phyloP scores from a whole-genome alignment of 257 asterid species.

The Scutellaria galericulata region DNA sequence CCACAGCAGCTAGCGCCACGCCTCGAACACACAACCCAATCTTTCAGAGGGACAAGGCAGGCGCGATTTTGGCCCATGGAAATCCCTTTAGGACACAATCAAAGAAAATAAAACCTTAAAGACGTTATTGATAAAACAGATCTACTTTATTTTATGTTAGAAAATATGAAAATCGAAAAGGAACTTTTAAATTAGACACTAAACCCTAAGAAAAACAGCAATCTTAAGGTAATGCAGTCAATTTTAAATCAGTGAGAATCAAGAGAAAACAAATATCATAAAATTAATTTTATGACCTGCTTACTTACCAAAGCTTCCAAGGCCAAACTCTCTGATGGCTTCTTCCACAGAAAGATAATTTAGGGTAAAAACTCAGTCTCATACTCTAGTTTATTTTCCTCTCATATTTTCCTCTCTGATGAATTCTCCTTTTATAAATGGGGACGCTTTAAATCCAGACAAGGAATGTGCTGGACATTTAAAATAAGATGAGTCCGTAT shows the following conservation, averaged over 20 bases:
- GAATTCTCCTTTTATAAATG: neutral
- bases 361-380: slow-evolving; percentile 10
- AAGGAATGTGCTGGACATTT: neutral
- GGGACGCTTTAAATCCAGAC: slow-evolving; percentile 13
- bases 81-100: too few relatives aligned
- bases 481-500: neutral
- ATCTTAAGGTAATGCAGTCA: neutral
- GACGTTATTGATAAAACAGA: too few relatives aligned
- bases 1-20: too few relatives aligned
- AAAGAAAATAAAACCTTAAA: too few relatives aligned
- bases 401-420: neutral
- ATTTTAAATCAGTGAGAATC: slow-evolving; percentile 2
- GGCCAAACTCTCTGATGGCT: neutral
- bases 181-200: neutral
- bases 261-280: neutral
- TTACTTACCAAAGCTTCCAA: slow-evolving; percentile 18
- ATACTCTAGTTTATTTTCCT: neutral
- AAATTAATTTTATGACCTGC: neutral
- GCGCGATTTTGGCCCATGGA: too few relatives aligned
- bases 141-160: neutral
- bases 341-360: slow-evolving; percentile 4
- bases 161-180: neutral
- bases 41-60: too few relatives aligned
- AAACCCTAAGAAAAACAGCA: neutral
- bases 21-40: too few relatives aligned